Evolutionary conservation across 345 rosid genomes (phyloP).

Genomic region (Brassica rapa): DNA sequence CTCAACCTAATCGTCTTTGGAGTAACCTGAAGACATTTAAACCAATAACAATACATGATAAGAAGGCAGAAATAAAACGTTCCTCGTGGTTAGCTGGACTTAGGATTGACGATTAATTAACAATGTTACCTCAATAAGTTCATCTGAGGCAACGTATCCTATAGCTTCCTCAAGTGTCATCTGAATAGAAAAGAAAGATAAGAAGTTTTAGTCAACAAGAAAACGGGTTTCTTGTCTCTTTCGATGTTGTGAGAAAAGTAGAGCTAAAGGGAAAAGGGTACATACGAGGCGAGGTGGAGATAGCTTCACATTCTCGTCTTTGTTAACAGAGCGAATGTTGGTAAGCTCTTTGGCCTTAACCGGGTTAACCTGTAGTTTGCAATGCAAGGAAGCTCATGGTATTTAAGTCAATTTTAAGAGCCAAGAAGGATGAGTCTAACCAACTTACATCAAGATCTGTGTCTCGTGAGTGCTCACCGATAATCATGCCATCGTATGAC

Average conservation of each 20-base stretch:
- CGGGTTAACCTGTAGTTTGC: conserved; percentile 71
- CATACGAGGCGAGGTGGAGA: conserved; percentile 93
- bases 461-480: conserved; percentile 97
- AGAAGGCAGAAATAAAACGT: conserved; percentile 1
- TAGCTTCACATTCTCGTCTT: conserved; percentile 88
- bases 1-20: conserved; percentile 85
- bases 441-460: conserved; percentile 90
- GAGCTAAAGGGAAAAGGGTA: background rate
- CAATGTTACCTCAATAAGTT: conserved; percentile 78
- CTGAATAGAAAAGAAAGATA: conserved; percentile 42
- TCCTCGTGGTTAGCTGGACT: background rate
- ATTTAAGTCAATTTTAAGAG: background rate
- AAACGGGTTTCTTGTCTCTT: background rate
- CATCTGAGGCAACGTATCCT: conserved; percentile 95
- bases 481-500: conserved; percentile 97
- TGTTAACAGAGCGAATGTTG: conserved; percentile 80
- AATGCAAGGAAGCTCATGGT: conserved; percentile 27
- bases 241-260: background rate
- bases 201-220: background rate
- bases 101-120: background rate
- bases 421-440: background rate
- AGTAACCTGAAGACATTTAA: conserved; percentile 67
- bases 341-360: conserved; percentile 80
- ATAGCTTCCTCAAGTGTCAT: conserved; percentile 97
- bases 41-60: background rate